These are phyloP conservation scores for Xylariaceae sp. DNA, from an alignment of 2,329 filamentous ascomycete species.

Conservation along the genomic window DNA sequence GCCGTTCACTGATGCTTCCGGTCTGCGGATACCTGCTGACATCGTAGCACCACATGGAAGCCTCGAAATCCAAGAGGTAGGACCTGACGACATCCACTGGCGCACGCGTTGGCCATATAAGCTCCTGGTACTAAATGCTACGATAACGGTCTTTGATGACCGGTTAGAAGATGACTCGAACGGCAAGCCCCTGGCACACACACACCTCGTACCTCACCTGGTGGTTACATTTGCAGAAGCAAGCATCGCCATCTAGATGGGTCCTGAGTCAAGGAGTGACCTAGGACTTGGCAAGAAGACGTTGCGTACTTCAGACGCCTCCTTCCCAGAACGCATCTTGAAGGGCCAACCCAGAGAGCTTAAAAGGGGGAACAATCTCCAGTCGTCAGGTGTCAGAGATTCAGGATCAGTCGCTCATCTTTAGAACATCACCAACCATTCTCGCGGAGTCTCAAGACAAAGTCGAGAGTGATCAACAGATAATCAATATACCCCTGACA, in stretches of 20 bases:
- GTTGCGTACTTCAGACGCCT: not conserved
- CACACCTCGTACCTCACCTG: conserved; percentile 9
- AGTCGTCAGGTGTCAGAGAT: conserved; percentile 9
- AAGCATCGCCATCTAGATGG: conserved; percentile 11
- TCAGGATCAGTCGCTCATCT: conserved; percentile 8
- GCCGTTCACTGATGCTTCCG: conserved; percentile 12
- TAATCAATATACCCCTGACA: not conserved
- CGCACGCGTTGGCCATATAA: conserved; percentile 11
- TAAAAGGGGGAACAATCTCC: not conserved
- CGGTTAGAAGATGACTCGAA: conserved; percentile 6
- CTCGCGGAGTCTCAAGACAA: not conserved
- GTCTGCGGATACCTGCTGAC: conserved; percentile 22
- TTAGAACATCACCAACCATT: not conserved
- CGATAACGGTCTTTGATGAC: conserved; percentile 10
- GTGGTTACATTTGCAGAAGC: conserved; percentile 16
- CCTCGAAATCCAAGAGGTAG: conserved; percentile 12
- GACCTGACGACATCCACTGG: conserved; percentile 17
- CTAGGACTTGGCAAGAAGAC: conserved; percentile 15
- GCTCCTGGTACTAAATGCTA: conserved; percentile 13
- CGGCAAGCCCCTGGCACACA: conserved; percentile 9
- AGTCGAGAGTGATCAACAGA: not conserved
- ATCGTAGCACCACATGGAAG: conserved; percentile 16
- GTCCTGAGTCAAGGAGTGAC: conserved; percentile 8
- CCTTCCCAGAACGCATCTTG: conserved; percentile 10
- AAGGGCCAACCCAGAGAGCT: conserved; percentile 3